phyloP scores from a whole-genome alignment of 106 monocot species.

The Allium cepa region DNA sequence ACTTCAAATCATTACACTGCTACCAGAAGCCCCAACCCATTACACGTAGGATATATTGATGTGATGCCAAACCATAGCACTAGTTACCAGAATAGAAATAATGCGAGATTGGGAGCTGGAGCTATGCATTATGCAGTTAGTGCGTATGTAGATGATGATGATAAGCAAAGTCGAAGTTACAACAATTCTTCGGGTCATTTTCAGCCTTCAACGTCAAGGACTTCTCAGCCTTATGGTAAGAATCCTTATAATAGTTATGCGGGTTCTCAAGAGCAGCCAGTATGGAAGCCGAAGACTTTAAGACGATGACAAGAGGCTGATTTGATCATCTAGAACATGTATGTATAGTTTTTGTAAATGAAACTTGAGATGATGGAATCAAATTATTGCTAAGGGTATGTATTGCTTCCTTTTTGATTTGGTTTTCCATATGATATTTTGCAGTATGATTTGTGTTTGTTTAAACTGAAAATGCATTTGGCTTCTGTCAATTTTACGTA shows the following conservation, averaged over 20 bases:
- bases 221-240: too few species aligned
- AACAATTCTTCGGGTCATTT: background rate
- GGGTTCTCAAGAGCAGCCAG: background rate
- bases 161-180: background rate
- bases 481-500: too few species aligned
- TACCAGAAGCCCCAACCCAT: too few species aligned
- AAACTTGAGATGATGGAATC: too few species aligned
- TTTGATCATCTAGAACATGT: slow-evolving; percentile 3
- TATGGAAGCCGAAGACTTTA: background rate
- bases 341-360: too few species aligned
- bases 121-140: background rate
- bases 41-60: background rate
- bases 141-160: background rate
- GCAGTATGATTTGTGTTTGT: too few species aligned
- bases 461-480: too few species aligned
- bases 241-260: background rate
- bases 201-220: background rate
- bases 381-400: too few species aligned
- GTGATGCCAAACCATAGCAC: background rate
- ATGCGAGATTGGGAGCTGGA: background rate
- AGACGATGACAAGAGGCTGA: background rate
- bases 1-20: too few species aligned
- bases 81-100: background rate
- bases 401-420: too few species aligned
- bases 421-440: too few species aligned